Evolutionary conservation across 2,329 filamentous ascomycete genomes (phyloP).

Genomic region (Grosmannia serpens): DNA sequence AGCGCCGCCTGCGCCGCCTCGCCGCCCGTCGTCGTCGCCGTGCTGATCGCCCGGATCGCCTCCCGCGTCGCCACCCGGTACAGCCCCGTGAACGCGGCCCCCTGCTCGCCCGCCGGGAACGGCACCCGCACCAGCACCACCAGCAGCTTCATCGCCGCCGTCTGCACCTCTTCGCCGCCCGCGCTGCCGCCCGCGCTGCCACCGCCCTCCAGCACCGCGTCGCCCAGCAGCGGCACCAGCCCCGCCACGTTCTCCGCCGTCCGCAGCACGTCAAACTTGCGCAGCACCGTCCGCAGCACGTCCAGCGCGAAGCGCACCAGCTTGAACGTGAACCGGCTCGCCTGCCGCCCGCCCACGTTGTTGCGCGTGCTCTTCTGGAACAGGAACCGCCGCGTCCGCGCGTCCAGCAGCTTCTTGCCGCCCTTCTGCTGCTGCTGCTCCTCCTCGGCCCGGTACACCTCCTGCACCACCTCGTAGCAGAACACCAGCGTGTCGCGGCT

Average conservation of each 20-base stretch:
- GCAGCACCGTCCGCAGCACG: slow-evolving; percentile 71
- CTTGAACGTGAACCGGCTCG: slow-evolving; percentile 75
- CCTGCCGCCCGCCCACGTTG: slow-evolving; percentile 52
- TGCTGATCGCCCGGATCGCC: slow-evolving; percentile 54
- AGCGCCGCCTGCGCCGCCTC: slow-evolving; percentile 80
- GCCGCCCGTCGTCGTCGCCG: slow-evolving; percentile 64
- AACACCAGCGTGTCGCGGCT: slow-evolving; percentile 81
- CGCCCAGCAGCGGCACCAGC: slow-evolving; percentile 81
- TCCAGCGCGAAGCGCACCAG: slow-evolving; percentile 81
- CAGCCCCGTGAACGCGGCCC: slow-evolving; percentile 40
- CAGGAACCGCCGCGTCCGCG: slow-evolving; percentile 60
- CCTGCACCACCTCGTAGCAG: slow-evolving; percentile 87
- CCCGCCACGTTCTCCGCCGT: slow-evolving; percentile 70
- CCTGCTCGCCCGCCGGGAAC: slow-evolving; percentile 46
- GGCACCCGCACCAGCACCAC: slow-evolving; percentile 77
- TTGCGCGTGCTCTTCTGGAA: slow-evolving; percentile 71
- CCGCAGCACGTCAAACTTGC: slow-evolving; percentile 71
- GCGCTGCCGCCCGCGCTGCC: too few species aligned
- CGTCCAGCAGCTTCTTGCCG: slow-evolving; percentile 42
- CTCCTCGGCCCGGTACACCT: slow-evolving; percentile 49
- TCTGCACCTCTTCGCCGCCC: slow-evolving; percentile 73
- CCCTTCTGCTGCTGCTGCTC: background rate
- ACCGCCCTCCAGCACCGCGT: slow-evolving; percentile 73
- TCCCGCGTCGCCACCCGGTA: slow-evolving; percentile 75
- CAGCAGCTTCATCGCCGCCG: slow-evolving; percentile 76